Evolutionary conservation across 2,329 filamentous ascomycete genomes (phyloP).

Genomic region (Ceratocystis eucalypticola): DNA sequence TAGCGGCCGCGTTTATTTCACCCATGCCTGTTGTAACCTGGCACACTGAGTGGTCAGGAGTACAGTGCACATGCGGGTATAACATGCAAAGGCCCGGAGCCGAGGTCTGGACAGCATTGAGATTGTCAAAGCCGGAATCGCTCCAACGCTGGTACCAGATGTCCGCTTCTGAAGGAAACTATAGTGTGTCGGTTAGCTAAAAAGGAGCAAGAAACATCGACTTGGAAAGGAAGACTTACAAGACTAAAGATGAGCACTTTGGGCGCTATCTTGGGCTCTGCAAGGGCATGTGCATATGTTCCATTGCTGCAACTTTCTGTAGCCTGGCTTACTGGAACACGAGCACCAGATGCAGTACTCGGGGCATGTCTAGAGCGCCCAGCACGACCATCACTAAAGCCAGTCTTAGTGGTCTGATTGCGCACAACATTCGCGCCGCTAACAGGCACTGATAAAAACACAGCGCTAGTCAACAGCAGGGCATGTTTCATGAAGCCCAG

Average conservation of each 20-base stretch:
- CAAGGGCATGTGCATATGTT: background rate
- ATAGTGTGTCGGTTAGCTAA: background rate
- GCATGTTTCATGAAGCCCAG: background rate
- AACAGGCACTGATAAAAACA: background rate
- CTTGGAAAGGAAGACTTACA: slow-evolving; percentile 29
- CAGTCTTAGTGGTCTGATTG: background rate
- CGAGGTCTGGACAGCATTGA: slow-evolving; percentile 43
- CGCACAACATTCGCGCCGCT: background rate
- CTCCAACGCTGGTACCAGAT: slow-evolving; percentile 45
- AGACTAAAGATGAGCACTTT: slow-evolving; percentile 51
- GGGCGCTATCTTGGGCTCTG: slow-evolving; percentile 32
- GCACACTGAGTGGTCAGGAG: slow-evolving; percentile 45
- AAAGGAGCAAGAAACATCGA: background rate
- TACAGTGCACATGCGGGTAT: slow-evolving; percentile 53
- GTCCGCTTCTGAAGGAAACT: slow-evolving; percentile 50
- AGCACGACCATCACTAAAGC: background rate
- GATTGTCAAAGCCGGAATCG: slow-evolving; percentile 35
- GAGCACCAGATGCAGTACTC: slow-evolving; percentile 2
- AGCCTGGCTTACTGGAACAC: background rate
- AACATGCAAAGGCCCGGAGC: slow-evolving; percentile 51
- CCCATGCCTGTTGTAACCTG: slow-evolving; percentile 55
- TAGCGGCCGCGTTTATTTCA: slow-evolving; percentile 62
- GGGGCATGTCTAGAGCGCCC: background rate
- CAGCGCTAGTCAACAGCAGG: background rate
- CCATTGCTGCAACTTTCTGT: background rate